Evolutionary conservation across 352 stramenopile species (phyloP), one percentile per base, ranked within the genome.

Genomic region (Phytophthora niederhauseri): DNA sequence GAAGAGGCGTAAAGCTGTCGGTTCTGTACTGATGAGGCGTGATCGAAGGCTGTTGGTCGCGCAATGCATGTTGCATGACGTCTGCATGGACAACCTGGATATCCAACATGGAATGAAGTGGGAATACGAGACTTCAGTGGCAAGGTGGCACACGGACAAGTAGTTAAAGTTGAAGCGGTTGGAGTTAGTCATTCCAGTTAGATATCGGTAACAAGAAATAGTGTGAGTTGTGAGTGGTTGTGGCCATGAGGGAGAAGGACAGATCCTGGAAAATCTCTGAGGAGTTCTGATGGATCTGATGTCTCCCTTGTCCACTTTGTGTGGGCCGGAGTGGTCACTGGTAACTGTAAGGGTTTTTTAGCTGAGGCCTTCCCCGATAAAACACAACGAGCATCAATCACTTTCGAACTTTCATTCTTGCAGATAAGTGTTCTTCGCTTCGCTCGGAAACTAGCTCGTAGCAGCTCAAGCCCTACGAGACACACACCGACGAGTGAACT

Each of bases 61-160:
- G 48, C 48, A 54, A 46, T n/a, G n/a, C 36, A 19, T 34, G 12
- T 43, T n/a, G 36, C 36, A 43, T 43, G 15, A n/a, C 12, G 6
- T 43, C 12, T 43, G 12, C 36, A 43, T 43, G 4, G 12, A n/a
- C 36, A 43, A n/a, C 4, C 12, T n/a, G 36, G 12, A 43, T 43
- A 43, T 43, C 53, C 11, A 49, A n/a, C 30, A 3, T 48, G 53
- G 53, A 49, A 49, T 59, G 53, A 59, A 34, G 53, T 59, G 31
- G 31, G 30, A 59, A 22, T 34, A 55, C 20, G 49, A 55, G 49
- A 55, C 49, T 41, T 41, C 34, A 41, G 34, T 15, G 34, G 34
- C 34, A 41, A 41, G 34, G 34, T 41, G 34, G 9, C 34, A 41
- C 34, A 41, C 12, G 34, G 34, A 15, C 34, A 41, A 41, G 34